A percentile compares a stretch with the other conserved stretches of the same genome.
Evolutionary conservation across 2,329 filamentous ascomycete genomes (phyloP).

Genomic region (Chaetomium olivaceum): DNA sequence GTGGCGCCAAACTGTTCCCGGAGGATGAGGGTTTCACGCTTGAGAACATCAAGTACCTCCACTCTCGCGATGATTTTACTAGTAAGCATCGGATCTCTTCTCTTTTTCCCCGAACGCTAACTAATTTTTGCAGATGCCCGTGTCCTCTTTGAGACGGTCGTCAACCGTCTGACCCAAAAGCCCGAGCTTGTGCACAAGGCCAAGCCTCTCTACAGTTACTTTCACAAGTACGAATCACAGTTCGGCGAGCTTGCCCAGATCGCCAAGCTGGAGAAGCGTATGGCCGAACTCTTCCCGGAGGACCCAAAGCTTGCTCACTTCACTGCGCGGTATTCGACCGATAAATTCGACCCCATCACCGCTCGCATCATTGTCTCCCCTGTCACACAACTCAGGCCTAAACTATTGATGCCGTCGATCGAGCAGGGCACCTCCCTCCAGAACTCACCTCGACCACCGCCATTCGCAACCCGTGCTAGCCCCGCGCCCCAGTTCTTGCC

Average conservation of each 20-base stretch:
- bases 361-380: conserved; percentile 84
- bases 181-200: conserved; percentile 72
- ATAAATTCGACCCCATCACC: conserved; percentile 77
- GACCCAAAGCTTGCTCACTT: conserved; percentile 78
- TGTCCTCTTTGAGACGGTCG: conserved; percentile 93
- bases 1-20: conserved; percentile 88
- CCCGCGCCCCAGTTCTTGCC: conserved; percentile 52
- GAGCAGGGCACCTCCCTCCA: conserved; percentile 51
- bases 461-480: conserved; percentile 40
- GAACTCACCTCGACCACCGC: conserved; percentile 47
- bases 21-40: conserved; percentile 92
- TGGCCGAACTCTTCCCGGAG: conserved; percentile 89
- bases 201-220: conserved; percentile 84
- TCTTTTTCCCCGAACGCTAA: conserved; percentile 11
- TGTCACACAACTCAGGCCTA: conserved; percentile 71
- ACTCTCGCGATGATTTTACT: conserved; percentile 88
- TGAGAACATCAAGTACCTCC: conserved; percentile 93
- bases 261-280: conserved; percentile 84
- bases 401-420: conserved; percentile 52
- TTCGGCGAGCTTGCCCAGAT: conserved; percentile 93
- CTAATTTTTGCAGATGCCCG: conserved; percentile 68
- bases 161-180: conserved; percentile 77
- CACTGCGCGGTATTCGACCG: conserved; percentile 69
- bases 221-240: conserved; percentile 92
- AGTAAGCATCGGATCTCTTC: conserved; percentile 60